Evolutionary conservation across 108 stramenopile genomes (phyloP), one percentile per base, ranked within the genome.

Genomic region (Cyclotella atomus): DNA sequence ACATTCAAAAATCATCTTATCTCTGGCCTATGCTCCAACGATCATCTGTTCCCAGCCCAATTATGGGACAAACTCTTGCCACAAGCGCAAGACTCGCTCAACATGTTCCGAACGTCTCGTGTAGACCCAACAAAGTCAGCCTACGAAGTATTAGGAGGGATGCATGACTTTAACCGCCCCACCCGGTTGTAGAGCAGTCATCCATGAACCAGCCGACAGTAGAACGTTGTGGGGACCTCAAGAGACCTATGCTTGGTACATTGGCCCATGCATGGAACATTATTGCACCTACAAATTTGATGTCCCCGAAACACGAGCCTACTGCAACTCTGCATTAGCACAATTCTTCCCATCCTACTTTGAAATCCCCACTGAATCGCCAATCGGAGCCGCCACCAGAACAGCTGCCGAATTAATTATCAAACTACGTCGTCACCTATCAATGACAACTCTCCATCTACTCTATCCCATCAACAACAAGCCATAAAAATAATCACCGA

Each of bases 101-200:
- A 61, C 25, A 23, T 64, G 24, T 44, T 64, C 17, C 23, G 63
- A 45, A 64, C 33, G 15, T 25, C 49, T 15, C 44, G 28, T 2
- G n/a, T 28, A 20, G 16, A 85, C 33, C 84, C 84, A 9, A 23
- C 12, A 0, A 34, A 50, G 10, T 73, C 71, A 35, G 76, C 82
- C 1, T 68, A 77, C 36, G 30, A 65, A 28, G 10, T 25, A 12
- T 21, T 71, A 0, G 34, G 49, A 25, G 81, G 81, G 9, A 29
- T 30, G 14, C 68, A 70, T 55, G 69, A 85, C 65, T 83, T 49
- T 70, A 80, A 81, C 46, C 61, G 70, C 16, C 64, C 87, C 87
- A 28, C 67, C 65, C 0, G 87, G 87, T 0, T 73, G 24, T 15
- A 38, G 44, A 25, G 73, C 70, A 38, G 17, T 84, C 6, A 35